Evolutionary conservation across 129 eudicot species (phyloP), one percentile per base, ranked within the genome.

Genomic region (Glebionis coronaria): DNA sequence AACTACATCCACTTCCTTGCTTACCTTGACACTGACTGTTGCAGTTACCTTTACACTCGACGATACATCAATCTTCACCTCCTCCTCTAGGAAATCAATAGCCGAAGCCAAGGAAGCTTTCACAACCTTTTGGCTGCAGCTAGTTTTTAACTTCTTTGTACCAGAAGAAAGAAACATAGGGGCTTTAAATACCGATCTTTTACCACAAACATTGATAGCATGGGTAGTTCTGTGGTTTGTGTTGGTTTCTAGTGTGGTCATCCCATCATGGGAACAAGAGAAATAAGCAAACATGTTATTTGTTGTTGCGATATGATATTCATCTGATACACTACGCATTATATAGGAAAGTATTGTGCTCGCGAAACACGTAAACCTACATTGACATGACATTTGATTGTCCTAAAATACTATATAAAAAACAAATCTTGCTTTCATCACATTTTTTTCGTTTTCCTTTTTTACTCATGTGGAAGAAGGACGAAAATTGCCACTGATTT

Each of bases 1-100:
- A 56, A 40, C 16, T 25, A 69, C 27, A 21, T 56, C 42, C n/a
- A 73, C 67, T 20, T 56, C 67, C 0, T 45, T 65, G 52, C 67
- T 65, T 56, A 46, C 13, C 61, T 14, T 55, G 10, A 73, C 16
- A 3, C 13, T 65, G 15, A 73, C 78, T 5, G 63, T 52, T 42
- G 77, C 71, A n/a, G 70, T 63, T 63, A 73, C 47, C 38, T 40
- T 53, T 31, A 65, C 83, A 57, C 66, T 71, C 25, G 72, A 65
- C 23, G 86, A 80, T 49, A 69, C 82, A 9, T 44, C 52, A 65
- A 29, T 75, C 80, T 77, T 55, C 52, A 54, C 75, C 78, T 84
- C 70, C 76, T 82, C 71, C 73, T 78, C 42, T 18, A 1, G 1
- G 14, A 59, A 59, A 46, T 81, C 85, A 19, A 77, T 80, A 19